Evolutionary conservation across 1,284 basidiomycete species (phyloP), one percentile per base, ranked within the genome.

Genomic region (Grifola frondosa): DNA sequence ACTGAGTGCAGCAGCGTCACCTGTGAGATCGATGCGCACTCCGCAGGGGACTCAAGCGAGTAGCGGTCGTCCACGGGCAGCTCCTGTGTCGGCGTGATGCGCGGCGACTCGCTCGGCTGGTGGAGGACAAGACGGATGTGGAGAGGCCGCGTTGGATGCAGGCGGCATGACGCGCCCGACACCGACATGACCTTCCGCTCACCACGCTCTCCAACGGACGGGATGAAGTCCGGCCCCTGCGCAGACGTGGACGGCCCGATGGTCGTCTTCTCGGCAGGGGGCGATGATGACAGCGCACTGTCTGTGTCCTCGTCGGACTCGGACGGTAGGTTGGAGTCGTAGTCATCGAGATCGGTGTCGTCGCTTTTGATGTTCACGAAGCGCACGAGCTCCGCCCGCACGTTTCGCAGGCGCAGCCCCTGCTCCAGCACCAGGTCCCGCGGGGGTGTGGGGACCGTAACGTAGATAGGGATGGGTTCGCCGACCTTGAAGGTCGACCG

Each of bases 91-190:
- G 68, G 64, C 30, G 69, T 63, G 44, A 76, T 68, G n/a, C 70
- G 60, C 5, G 83, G 78, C 5, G 81, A 77, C 12, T 69, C 65
- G 37, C 72, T 65, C n/a, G 77, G 72, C 35, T 79, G 81, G 61
- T 84, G 85, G 17, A 91, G 66, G 13, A 91, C 64, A 40, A 90
- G 83, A 13, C 88, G 81, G 22, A 90, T 66, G 42, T 75, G 80
- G 35, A 91, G 73, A 2, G 84, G 69, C 15, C 73, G 73, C 26
- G 78, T 75, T 1, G 81, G 77, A 57, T 91, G 87, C 54, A 91
- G 85, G 30, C 85, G 80, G 65, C 88, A 90, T 23, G 85, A 80
- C 24, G 85, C 85, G 28, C 88, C 88, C 12, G 88, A 88, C 10
- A 83, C 76, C 3, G 85, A 81, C 22, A 90, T 64, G 36, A 81